These are phyloP conservation scores for Chenopodium quinoa DNA, from an alignment of 148 eudicot species.

Conservation along the genomic window DNA sequence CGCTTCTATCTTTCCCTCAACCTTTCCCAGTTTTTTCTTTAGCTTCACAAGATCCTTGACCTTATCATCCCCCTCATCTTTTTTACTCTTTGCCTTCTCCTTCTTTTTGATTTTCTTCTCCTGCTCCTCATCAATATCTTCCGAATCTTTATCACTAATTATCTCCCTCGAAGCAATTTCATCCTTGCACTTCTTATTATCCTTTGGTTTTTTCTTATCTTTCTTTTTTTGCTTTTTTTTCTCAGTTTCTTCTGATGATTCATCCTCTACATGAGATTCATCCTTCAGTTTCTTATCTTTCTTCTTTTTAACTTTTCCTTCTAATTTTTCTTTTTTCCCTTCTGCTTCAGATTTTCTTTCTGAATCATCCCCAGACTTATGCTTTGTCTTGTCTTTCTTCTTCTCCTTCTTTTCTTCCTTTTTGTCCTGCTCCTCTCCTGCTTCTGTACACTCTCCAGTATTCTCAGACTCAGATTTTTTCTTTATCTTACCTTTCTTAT, in stretches of 20 bases:
- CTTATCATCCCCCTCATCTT: constrained; percentile 43
- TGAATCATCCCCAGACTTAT: background rate
- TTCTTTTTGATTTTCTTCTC: constrained; percentile 27
- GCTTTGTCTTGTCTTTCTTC: constrained; percentile 21
- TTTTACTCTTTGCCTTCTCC: constrained; percentile 38
- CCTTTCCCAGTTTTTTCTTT: constrained; percentile 56
- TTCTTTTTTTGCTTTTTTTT: constrained; percentile 16
- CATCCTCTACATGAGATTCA: constrained; percentile 14
- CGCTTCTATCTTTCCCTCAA: constrained; percentile 68
- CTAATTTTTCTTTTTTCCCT: constrained; percentile 15
- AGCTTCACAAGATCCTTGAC: constrained; percentile 56
- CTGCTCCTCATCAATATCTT: constrained; percentile 25
- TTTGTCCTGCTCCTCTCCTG: constrained; percentile 5
- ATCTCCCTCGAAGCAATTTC: constrained; percentile 23
- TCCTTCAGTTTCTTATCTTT: background rate
- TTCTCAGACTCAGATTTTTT: constrained; percentile 17
- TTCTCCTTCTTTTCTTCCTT: constrained; percentile 11
- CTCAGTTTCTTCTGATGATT: background rate
- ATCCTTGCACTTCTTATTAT: constrained; percentile 21
- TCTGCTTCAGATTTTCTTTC: constrained; percentile 8
- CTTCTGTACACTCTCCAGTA: constrained; percentile 10
- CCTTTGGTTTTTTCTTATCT: constrained; percentile 25
- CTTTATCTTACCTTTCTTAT: constrained; percentile 27
- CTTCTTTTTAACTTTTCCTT: constrained; percentile 6
- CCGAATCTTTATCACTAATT: constrained; percentile 23